phyloP scores from a whole-genome alignment of 306 rosid genomes.

The Castanea crenata region DNA sequence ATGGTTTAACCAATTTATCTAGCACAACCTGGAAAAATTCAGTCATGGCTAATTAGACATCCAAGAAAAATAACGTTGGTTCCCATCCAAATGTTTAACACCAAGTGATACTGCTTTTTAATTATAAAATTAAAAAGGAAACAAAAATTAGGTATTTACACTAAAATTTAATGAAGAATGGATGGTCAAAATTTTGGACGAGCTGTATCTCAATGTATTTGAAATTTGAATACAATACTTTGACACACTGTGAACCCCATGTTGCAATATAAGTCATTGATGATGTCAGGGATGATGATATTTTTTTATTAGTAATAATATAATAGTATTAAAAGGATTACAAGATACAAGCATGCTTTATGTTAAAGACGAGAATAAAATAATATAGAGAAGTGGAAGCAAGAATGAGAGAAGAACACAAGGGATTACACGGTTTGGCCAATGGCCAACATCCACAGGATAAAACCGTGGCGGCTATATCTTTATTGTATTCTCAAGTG shows the following conservation, averaged over 20 bases:
- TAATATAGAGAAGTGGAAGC: too few relatives aligned
- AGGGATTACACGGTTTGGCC: too few relatives aligned
- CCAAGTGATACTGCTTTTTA: constrained; percentile 3
- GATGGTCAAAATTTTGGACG: constrained; percentile 1
- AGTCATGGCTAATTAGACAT: constrained; percentile 2
- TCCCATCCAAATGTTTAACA: background rate
- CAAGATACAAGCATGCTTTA: background rate
- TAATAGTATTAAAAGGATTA: background rate
- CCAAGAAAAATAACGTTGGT: background rate
- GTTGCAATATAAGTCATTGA: background rate
- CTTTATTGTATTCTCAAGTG: too few relatives aligned
- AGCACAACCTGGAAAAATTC: constrained; percentile 64
- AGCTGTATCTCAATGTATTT: background rate
- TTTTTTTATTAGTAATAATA: background rate
- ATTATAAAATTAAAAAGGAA: background rate
- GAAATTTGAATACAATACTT: constrained; percentile 3
- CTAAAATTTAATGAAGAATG: background rate
- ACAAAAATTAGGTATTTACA: background rate
- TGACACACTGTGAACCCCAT: background rate
- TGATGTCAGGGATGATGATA: background rate
- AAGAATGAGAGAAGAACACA: too few relatives aligned
- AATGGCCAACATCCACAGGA: too few relatives aligned
- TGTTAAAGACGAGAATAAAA: too few relatives aligned
- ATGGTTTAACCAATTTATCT: constrained; percentile 91
- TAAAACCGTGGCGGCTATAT: too few relatives aligned